A percentile compares a stretch with the other conserved stretches of the same genome.
phyloP scores from a whole-genome alignment of 2,329 filamentous ascomycete genomes.

The Claviceps paspali region DNA sequence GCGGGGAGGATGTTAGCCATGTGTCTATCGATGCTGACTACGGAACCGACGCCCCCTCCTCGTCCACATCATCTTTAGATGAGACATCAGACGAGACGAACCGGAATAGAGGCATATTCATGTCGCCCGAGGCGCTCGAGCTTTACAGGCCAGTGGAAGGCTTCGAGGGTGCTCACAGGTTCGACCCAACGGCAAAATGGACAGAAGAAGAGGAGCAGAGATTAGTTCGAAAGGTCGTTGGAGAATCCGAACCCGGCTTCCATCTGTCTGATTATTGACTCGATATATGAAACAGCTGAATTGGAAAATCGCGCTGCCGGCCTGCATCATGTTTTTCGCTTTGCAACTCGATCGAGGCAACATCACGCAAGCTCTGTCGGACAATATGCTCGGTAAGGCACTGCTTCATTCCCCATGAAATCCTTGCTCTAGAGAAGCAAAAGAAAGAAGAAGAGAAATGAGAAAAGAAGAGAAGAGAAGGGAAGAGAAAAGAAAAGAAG shows the following conservation, averaged over 20 bases:
- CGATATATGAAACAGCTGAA: conserved; percentile 13
- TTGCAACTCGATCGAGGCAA: conserved; percentile 27
- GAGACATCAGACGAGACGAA: background rate
- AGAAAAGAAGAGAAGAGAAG: too few relatives aligned
- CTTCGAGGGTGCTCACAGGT: conserved; percentile 44
- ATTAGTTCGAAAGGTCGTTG: conserved; percentile 38
- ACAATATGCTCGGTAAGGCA: conserved; percentile 19
- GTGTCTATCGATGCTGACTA: conserved; percentile 4
- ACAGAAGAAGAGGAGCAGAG: conserved; percentile 38
- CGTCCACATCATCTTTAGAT: conserved; percentile 1
- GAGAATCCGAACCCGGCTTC: too few relatives aligned
- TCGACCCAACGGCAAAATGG: conserved; percentile 42
- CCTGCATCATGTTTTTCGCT: conserved; percentile 37
- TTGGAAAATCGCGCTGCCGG: conserved; percentile 16
- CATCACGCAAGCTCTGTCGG: conserved; percentile 18
- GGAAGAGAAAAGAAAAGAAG: background rate
- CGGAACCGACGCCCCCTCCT: background rate
- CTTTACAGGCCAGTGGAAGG: conserved; percentile 33
- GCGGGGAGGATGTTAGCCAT: conserved; percentile 5
- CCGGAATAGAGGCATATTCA: background rate
- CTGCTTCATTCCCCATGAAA: too few relatives aligned
- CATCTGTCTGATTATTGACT: background rate
- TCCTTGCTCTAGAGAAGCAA: too few relatives aligned
- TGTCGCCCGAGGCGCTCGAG: conserved; percentile 3
- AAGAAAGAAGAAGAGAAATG: background rate